Conservation (phyloP, 768 basidiomycete genomes). For the Pleurotus salmoneostramineus region DNA sequence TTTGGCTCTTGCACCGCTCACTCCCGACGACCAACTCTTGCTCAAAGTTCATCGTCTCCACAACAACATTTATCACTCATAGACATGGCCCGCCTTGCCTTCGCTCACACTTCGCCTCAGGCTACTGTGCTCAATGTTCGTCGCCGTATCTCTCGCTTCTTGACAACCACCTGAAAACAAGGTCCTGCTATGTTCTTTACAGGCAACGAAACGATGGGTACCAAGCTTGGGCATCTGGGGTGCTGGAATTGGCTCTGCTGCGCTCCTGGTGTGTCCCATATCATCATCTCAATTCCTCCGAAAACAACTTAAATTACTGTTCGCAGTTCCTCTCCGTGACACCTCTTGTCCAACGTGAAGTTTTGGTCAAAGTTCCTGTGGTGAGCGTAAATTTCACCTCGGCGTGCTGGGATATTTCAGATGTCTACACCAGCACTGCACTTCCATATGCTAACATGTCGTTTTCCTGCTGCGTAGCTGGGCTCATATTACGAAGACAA, state of each 20-base stretch:
- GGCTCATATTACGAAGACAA: constrained; percentile 74
- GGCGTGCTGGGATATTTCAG: neutral
- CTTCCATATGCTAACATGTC: constrained; percentile 2
- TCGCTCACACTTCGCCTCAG: neutral
- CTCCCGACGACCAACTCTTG: constrained; percentile 6
- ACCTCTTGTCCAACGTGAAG: constrained; percentile 74
- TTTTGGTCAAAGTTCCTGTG: constrained; percentile 70
- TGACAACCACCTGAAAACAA: neutral
- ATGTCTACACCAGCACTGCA: neutral
- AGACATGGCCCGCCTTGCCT: constrained; percentile 37
- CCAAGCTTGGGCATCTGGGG: constrained; percentile 69
- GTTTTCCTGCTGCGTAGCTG: constrained; percentile 37
- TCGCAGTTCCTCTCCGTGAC: constrained; percentile 74
- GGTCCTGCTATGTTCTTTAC: constrained; percentile 9
- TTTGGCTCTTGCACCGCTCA: constrained; percentile 7
- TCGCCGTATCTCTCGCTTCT: neutral
- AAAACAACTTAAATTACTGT: neutral
- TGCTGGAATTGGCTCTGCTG: constrained; percentile 60
- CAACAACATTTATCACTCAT: neutral
- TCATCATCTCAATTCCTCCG: neutral
- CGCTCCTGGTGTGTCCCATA: constrained; percentile 53
- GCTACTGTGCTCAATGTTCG: constrained; percentile 14
- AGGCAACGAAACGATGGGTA: constrained; percentile 58
- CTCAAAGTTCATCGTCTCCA: neutral
- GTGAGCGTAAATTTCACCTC: constrained; percentile 37